Evolutionary conservation across 1,284 basidiomycete genomes (phyloP).

Genomic region (Coriolopsis trogii): DNA sequence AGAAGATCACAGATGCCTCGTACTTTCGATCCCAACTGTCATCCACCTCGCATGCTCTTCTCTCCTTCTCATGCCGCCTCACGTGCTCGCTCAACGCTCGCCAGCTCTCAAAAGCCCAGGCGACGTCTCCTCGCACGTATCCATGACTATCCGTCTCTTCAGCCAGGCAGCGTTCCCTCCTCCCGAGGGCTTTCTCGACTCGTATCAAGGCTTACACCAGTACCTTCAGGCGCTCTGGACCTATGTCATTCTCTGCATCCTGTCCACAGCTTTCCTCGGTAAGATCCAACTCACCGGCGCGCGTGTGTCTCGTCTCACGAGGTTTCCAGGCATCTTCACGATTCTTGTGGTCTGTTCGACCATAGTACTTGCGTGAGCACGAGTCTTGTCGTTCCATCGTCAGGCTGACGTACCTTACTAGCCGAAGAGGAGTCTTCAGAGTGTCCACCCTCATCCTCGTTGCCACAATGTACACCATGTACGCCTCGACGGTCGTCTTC

Average conservation of each 20-base stretch:
- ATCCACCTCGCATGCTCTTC: too few relatives aligned
- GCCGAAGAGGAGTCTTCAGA: background rate
- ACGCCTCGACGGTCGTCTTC: background rate
- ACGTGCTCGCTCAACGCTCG: too few relatives aligned
- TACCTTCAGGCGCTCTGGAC: background rate
- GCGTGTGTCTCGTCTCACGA: background rate
- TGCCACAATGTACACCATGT: background rate
- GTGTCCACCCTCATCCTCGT: background rate
- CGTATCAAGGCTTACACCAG: background rate
- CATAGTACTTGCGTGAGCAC: background rate
- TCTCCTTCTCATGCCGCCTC: too few relatives aligned
- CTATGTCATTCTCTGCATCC: background rate
- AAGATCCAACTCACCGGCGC: background rate
- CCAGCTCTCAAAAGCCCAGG: too few relatives aligned
- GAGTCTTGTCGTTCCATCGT: background rate
- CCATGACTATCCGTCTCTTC: too few relatives aligned
- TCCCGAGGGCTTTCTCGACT: too few relatives aligned
- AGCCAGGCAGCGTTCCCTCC: too few relatives aligned
- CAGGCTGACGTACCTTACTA: background rate
- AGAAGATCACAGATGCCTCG: too few relatives aligned
- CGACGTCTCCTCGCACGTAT: too few relatives aligned
- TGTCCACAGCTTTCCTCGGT: background rate
- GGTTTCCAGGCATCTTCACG: background rate
- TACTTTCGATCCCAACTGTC: too few relatives aligned
- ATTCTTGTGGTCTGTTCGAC: background rate